These are phyloP conservation scores for Fusarium napiforme DNA, from an alignment of 2,329 filamentous ascomycete species.

Conservation along the genomic window DNA sequence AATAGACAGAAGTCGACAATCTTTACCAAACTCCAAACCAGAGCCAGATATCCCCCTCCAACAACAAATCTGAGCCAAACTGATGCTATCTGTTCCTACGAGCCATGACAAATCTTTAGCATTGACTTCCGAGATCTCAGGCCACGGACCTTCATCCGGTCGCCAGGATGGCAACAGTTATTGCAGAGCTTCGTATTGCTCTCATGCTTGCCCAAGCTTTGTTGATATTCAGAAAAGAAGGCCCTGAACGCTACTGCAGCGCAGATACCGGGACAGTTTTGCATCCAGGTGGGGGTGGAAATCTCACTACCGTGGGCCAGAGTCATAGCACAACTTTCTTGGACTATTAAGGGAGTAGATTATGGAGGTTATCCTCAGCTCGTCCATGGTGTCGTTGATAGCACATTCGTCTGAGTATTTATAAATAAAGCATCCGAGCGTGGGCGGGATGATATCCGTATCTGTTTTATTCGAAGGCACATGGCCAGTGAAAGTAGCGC, in stretches of 20 bases:
- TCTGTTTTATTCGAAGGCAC: fast-evolving
- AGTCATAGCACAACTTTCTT: background rate
- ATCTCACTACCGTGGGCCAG: fast-evolving
- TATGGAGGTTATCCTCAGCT: fast-evolving
- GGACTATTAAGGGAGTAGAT: fast-evolving
- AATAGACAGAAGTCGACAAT: background rate
- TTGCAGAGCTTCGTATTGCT: fast-evolving
- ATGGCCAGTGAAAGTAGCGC: fast-evolving
- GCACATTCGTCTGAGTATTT: too few species aligned
- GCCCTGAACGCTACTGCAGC: background rate
- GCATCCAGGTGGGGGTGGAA: fast-evolving
- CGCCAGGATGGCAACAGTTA: fast-evolving
- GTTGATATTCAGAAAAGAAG: fast-evolving
- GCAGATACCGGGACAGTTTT: fast-evolving
- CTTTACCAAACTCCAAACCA: background rate
- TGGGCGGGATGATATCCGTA: fast-evolving
- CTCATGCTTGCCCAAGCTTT: background rate
- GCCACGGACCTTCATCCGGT: fast-evolving
- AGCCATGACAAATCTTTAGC: fast-evolving
- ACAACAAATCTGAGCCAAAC: background rate
- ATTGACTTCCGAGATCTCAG: too few species aligned
- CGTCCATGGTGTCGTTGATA: fast-evolving
- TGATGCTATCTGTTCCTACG: fast-evolving
- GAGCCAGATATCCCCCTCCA: background rate
- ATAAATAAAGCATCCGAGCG: background rate